Evolutionary conservation across 441 rosid genomes (phyloP).

Genomic region (Pelargonium fulgidum): DNA sequence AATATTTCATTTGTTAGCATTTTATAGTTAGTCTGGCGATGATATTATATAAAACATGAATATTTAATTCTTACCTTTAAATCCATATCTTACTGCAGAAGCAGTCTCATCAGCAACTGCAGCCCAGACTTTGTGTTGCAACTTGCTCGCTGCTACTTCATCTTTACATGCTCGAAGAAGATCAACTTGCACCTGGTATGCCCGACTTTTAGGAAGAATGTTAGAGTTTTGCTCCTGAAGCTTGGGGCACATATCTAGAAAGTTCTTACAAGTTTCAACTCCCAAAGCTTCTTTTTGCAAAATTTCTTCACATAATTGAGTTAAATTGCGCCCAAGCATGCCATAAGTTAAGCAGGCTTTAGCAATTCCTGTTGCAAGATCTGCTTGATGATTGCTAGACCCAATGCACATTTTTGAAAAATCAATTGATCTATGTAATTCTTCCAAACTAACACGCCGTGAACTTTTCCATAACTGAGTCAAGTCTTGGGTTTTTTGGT

Average conservation of each 20-base stretch:
- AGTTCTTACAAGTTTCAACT: conserved; percentile 54
- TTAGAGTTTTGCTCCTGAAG: conserved; percentile 71
- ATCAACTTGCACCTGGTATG: conserved; percentile 87
- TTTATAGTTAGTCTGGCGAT: neutral
- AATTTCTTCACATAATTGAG: conserved; percentile 77
- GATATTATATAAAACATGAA: conserved; percentile 4
- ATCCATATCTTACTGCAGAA: conserved; percentile 82
- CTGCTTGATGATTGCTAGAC: conserved; percentile 82
- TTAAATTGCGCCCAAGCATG: conserved; percentile 74
- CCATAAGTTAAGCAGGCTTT: conserved; percentile 83
- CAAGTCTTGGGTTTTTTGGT: conserved; percentile 31
- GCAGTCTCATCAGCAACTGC: conserved; percentile 98
- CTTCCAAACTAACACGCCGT: conserved; percentile 83
- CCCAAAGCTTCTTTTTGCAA: conserved; percentile 60
- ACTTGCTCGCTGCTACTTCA: conserved; percentile 44
- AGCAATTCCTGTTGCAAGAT: conserved; percentile 90
- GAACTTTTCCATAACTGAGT: conserved; percentile 67
- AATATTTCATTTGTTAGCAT: neutral
- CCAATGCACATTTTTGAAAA: conserved; percentile 74
- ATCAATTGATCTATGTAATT: conserved; percentile 81
- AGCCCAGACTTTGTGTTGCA: conserved; percentile 76
- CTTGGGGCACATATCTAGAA: conserved; percentile 61
- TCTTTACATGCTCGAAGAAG: conserved; percentile 74
- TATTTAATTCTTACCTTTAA: conserved; percentile 47
- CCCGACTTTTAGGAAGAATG: conserved; percentile 80